Evolutionary conservation across 768 basidiomycete genomes (phyloP), one percentile per base, ranked within the genome.

Genomic region (Tylopilus plumbeoviolaceoides): DNA sequence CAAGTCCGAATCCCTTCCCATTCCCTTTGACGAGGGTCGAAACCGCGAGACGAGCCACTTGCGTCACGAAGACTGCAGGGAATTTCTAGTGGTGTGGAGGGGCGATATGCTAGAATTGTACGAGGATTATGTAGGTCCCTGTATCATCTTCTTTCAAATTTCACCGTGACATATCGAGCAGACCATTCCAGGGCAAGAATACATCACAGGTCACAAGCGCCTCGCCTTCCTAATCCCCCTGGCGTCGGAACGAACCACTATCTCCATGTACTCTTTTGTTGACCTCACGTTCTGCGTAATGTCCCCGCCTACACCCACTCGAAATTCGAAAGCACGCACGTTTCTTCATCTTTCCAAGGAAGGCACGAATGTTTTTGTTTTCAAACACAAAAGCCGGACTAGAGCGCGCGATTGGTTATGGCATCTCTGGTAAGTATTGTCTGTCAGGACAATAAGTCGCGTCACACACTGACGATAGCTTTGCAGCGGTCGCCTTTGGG

Each of bases 381-480:
- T 95, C 69, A 95, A 95, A 62, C 61, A 76, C 17, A 90, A 87
- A 65, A 84, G 83, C 56, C 81, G 89, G 27, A 84, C 87, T 6
- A 75, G 91, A 47, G 86, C 89, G 1, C 76, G 81, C 36, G 93
- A 97, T 67, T 98, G 95, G 95, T 75, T 83, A 42, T 97, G 93
- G 94, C 78, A 82, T 48, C 72, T 97, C 43, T 93, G 91, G 93
- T 85, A 59, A 50, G 71, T 50, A 48, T 28, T 35, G 7, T n/a
- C 39, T 31, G 7, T n/a, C 39, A 18, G 2, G 21, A 15, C 39
- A n/a, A 41, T 28, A 30, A 15, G 9, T 17, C 12, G 23, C 14
- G 40, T 18, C n/a, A 31, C 39, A 9, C 21, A 7, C 35, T 55
- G 59, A 56, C 36, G 33, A 27, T 31, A 20, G 7, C 40, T 39